These are phyloP conservation scores for Aspergillus quadrilineatus DNA, from an alignment of 2,329 filamentous ascomycete species.

Conservation along the genomic window DNA sequence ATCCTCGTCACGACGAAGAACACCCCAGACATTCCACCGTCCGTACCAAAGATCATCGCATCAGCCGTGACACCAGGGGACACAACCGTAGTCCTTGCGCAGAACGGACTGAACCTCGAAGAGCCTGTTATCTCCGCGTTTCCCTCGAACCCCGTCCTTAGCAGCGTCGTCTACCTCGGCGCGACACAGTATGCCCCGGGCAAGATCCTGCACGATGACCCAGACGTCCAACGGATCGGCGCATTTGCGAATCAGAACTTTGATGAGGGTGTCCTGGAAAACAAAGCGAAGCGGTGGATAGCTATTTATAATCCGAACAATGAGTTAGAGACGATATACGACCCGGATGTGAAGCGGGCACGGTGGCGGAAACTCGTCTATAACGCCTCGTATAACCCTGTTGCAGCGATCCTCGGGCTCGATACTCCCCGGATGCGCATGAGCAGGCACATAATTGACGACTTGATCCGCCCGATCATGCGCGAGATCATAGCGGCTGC, in stretches of 20 bases:
- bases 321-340: background rate
- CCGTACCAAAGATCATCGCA: conserved; percentile 49
- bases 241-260: background rate
- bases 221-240: background rate
- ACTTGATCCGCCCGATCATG: background rate
- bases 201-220: background rate
- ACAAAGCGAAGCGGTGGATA: background rate
- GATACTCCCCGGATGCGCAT: background rate
- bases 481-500: background rate
- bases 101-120: conserved; percentile 65
- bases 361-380: conserved; percentile 1
- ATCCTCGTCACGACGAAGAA: conserved; percentile 61
- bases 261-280: background rate
- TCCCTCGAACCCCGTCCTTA: conserved; percentile 53
- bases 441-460: background rate
- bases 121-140: conserved; percentile 52
- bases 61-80: conserved; percentile 53
- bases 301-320: background rate
- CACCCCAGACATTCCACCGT: conserved; percentile 54
- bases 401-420: background rate
- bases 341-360: background rate
- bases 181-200: background rate
- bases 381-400: background rate
- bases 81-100: conserved; percentile 57
- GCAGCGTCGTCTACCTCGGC: conserved; percentile 54